Percentiles rank a stretch among this genome's conserved stretches.
These are phyloP conservation scores for Cutaneotrichosporon sp. DNA, from an alignment of 1,284 basidiomycete genomes.

Conservation along the genomic window DNA sequence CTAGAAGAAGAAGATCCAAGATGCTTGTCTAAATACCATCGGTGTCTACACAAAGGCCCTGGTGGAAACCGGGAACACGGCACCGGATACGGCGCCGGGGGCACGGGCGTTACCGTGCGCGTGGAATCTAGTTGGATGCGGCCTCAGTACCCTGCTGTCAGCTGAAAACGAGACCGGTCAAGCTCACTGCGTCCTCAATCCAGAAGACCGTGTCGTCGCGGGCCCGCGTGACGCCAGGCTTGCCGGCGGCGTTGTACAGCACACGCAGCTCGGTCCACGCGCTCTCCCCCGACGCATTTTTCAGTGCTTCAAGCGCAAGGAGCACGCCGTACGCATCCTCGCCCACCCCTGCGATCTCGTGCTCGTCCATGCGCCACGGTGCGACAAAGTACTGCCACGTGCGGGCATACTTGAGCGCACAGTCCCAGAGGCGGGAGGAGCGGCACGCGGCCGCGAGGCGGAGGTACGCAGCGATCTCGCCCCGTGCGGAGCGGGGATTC, in stretches of 20 bases:
- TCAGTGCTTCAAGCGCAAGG: slow-evolving; percentile 11
- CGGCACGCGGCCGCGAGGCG: neutral
- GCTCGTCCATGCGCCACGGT: slow-evolving; percentile 1
- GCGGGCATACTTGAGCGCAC: slow-evolving; percentile 8
- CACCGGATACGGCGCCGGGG: no score
- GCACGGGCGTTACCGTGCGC: no score
- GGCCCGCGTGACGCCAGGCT: neutral
- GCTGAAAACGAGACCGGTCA: no score
- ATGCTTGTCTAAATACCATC: no score
- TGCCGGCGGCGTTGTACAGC: neutral
- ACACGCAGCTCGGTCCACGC: neutral
- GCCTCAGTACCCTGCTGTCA: no score
- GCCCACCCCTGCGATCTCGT: neutral
- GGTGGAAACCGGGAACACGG: no score
- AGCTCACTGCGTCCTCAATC: neutral
- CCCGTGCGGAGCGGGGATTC: neutral
- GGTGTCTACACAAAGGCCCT: no score
- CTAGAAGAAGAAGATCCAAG: no score
- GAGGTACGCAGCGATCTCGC: neutral
- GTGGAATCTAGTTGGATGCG: no score
- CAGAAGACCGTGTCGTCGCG: neutral
- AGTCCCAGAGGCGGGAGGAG: slow-evolving; percentile 5
- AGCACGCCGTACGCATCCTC: slow-evolving; percentile 6
- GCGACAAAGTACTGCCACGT: neutral
- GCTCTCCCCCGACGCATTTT: slow-evolving; percentile 1